Base-by-base conservation (phyloP, 257 asterid genomes). In the Apocynum venetum region DNA sequence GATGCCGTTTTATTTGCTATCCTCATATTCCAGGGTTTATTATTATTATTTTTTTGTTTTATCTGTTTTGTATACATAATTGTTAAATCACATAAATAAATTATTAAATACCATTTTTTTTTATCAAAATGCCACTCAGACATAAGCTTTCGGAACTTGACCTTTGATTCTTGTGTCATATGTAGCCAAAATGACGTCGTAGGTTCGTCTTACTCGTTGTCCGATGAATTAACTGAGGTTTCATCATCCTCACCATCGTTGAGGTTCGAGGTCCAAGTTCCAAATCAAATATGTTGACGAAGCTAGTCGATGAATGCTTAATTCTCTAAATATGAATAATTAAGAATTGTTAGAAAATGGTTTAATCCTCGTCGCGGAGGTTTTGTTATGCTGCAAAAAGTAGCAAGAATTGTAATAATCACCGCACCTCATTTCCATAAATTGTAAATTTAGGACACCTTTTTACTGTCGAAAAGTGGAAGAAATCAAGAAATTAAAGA, bases 361-460 rank as follows among this genome's bases (percentile, higher is more conserved):
- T 90, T 93, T 41, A 88, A 68, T 75, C 90, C 31, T 25, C 31
- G 31, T 82, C 71, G 31, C 0, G 31, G 31, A 25, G 31, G 31
- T 25, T 57, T 88, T 64, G 91, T 63, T 79, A 91, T 40, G 80
- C 96, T 80, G 83, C 91, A 83, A 74, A 91, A 89, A 19, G 97
- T 85, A 0, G 97, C 97, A 1, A 87, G 74, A 36, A 96, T 68
- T 0, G 97, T 95, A 3, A 96, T 80, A 81, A 93, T 76, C 13
- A 96, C 51, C 15, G 99, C 99, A 8, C 97, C 95, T 95, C 96
- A 96, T 84, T 91, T 93, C 96, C 97, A 96, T 72, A 91, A 87
- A 56, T 82, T 81, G 78, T 75, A 85, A 10, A 80, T 80, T 49
- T 80, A 86, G 17, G 81, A 77, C 25, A 82, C 66, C 0, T 81